Conservation (phyloP, 352 stramenopile species). For the Globisporangium irregulare region DNA sequence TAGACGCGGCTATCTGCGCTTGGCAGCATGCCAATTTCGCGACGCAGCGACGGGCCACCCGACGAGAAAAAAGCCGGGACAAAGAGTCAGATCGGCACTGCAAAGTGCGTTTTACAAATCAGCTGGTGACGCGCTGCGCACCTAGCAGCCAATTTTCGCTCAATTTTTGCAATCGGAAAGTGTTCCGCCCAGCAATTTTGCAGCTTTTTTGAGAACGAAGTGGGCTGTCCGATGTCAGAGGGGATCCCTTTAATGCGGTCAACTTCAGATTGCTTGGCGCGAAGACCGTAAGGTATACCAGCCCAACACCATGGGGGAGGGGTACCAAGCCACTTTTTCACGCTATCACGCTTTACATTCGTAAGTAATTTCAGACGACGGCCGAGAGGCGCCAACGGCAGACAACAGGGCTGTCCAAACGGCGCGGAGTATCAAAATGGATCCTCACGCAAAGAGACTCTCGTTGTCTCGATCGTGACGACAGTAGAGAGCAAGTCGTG, state of each 20-base stretch:
- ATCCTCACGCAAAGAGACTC: background rate
- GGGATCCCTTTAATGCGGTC: background rate
- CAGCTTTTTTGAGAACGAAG: background rate
- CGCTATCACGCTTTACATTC: background rate
- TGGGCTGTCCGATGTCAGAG: background rate
- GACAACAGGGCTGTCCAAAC: slow-evolving; percentile 2
- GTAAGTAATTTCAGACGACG: background rate
- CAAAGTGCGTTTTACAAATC: slow-evolving; percentile 2
- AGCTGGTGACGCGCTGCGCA: background rate
- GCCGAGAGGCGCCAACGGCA: background rate
- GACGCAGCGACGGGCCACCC: slow-evolving; percentile 3
- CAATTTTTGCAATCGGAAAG: background rate
- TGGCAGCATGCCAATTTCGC: background rate
- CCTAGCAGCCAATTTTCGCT: background rate
- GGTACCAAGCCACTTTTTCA: background rate
- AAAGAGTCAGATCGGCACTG: background rate
- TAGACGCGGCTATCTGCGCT: background rate
- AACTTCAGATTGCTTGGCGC: slow-evolving; percentile 11
- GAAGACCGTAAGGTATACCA: background rate
- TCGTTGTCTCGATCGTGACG: background rate
- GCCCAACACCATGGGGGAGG: background rate
- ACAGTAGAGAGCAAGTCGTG: too few relatives aligned
- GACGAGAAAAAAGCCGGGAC: background rate
- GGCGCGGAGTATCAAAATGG: slow-evolving; percentile 2
- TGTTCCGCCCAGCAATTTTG: background rate